These are phyloP conservation scores for Leavenworthia alabamica DNA, from an alignment of 345 rosid genomes.

Conservation along the genomic window DNA sequence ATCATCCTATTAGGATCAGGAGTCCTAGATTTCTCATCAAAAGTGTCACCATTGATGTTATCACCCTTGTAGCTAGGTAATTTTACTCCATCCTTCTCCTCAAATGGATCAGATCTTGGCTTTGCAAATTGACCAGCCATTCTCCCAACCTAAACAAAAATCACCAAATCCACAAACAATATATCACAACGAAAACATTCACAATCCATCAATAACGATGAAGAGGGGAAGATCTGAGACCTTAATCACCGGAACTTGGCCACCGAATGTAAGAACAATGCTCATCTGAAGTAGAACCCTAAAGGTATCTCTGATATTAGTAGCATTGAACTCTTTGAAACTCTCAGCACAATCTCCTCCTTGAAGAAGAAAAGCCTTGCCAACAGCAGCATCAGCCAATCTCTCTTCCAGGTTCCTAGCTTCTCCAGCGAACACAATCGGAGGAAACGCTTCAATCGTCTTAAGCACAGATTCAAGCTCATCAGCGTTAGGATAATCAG, in stretches of 20 bases:
- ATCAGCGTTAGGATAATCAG: slow-evolving; percentile 40
- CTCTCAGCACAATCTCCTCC: slow-evolving; percentile 63
- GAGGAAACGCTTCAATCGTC: slow-evolving; percentile 43
- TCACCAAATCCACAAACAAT: background rate
- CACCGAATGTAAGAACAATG: slow-evolving; percentile 54
- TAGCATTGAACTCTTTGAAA: slow-evolving; percentile 50
- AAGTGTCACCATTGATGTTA: slow-evolving; percentile 52
- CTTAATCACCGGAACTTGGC: slow-evolving; percentile 54
- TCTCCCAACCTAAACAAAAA: slow-evolving; percentile 46
- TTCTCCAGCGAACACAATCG: slow-evolving; percentile 49
- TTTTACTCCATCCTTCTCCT: slow-evolving; percentile 49
- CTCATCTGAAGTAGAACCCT: slow-evolving; percentile 60
- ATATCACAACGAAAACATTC: background rate
- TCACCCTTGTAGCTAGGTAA: slow-evolving; percentile 58
- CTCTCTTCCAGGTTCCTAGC: slow-evolving; percentile 47
- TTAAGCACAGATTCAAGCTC: slow-evolving; percentile 40
- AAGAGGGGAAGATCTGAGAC: slow-evolving; percentile 24
- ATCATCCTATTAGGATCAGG: slow-evolving; percentile 58
- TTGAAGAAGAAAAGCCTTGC: slow-evolving; percentile 49
- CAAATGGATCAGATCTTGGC: slow-evolving; percentile 46
- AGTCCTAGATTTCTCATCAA: slow-evolving; percentile 47
- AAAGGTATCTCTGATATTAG: slow-evolving; percentile 44
- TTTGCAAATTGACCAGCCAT: slow-evolving; percentile 68
- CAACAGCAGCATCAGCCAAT: slow-evolving; percentile 42
- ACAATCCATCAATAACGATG: no score